phyloP scores from a whole-genome alignment of 805 yeast genomes.

The Pichia exigua region DNA sequence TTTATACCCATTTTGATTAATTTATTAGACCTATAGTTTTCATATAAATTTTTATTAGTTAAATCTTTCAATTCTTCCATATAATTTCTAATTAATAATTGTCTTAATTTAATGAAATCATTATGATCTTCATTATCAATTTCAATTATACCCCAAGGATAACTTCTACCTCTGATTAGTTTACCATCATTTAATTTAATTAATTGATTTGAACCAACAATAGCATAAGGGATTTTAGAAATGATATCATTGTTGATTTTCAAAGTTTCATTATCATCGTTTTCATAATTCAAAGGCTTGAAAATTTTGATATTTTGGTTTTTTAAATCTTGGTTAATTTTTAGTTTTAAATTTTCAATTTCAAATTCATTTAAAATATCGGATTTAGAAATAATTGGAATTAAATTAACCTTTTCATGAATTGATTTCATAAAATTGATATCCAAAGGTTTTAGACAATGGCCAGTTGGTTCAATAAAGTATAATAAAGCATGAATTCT shows the following conservation, averaged over 20 bases:
- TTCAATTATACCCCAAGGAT: constrained; percentile 97
- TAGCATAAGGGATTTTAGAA: constrained; percentile 80
- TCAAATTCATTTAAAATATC: constrained; percentile 90
- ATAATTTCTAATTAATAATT: constrained; percentile 79
- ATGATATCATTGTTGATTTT: constrained; percentile 58
- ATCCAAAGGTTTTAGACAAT: constrained; percentile 81
- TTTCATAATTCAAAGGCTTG: constrained; percentile 67
- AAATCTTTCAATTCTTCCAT: constrained; percentile 90
- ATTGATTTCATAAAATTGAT: constrained; percentile 80
- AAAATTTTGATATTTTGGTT: constrained; percentile 70
- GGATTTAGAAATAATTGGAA: constrained; percentile 91
- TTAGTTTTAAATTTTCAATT: constrained; percentile 62
- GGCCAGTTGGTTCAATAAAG: constrained; percentile 97
- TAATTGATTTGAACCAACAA: constrained; percentile 79
- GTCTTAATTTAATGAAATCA: constrained; percentile 85
- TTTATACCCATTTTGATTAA: constrained; percentile 74
- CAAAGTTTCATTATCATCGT: constrained; percentile 73
- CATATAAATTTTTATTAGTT: constrained; percentile 71
- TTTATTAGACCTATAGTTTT: constrained; percentile 81
- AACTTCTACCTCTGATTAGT: constrained; percentile 79
- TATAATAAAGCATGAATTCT: constrained; percentile 91
- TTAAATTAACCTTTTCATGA: constrained; percentile 85
- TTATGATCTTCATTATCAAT: constrained; percentile 91
- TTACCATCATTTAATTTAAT: constrained; percentile 70
- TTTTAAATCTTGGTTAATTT: constrained; percentile 69